Percentiles rank a stretch among this genome's conserved stretches.
These are phyloP conservation scores for Erysimum pusillum DNA, from an alignment of 441 rosid species.

Conservation along the genomic window DNA sequence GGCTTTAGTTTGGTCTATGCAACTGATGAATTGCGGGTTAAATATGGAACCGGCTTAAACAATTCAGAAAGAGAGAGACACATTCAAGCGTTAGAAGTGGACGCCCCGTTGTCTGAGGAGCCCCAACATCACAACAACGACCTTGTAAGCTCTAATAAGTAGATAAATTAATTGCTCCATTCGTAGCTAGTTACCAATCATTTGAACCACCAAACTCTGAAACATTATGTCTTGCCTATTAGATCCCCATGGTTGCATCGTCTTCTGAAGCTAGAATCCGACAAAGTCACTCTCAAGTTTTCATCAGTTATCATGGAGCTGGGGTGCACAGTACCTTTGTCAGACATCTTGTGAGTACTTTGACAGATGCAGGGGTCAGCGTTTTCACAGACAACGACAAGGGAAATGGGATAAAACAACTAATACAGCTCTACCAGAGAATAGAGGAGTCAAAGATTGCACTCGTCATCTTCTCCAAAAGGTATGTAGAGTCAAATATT, in stretches of 20 bases:
- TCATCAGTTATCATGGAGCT: constrained; percentile 17
- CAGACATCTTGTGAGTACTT: constrained; percentile 8
- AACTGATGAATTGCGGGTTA: not conserved
- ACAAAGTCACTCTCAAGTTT: not conserved
- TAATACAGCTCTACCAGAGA: not conserved
- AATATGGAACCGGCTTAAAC: not conserved
- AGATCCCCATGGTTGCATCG: not conserved
- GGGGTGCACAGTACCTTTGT: not conserved
- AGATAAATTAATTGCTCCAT: no score
- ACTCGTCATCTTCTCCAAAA: no score
- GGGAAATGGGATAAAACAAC: not conserved
- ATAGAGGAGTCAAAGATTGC: not conserved
- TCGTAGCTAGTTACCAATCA: not conserved
- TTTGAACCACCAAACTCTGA: not conserved
- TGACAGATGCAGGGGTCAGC: constrained; percentile 13
- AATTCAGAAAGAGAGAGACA: not conserved
- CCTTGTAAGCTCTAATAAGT: not conserved
- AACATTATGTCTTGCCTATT: not conserved
- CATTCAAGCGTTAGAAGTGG: not conserved
- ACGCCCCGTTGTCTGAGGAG: not conserved
- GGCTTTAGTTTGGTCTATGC: constrained; percentile 24
- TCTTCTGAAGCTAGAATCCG: not conserved
- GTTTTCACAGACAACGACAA: not conserved
- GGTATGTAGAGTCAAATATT: no score
- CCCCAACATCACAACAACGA: not conserved